Evolutionary conservation across 371 early-diverging fungal species (phyloP), one percentile per base, ranked within the genome.

Genomic region (Mortierella sp.): DNA sequence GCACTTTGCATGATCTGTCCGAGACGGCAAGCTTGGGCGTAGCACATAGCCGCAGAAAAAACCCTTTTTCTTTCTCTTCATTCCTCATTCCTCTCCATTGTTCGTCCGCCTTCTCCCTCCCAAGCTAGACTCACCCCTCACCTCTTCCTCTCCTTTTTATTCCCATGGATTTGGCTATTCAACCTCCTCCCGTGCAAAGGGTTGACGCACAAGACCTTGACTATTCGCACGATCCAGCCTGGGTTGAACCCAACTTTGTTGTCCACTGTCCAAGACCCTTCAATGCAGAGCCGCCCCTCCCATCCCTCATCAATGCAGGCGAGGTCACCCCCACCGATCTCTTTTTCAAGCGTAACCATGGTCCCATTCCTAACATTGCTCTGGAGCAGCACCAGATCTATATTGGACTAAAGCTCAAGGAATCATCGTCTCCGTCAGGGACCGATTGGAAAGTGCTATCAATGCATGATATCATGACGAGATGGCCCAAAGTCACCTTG

Each of bases 301-400:
- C 71, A 0, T 79, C 84, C 39, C 78, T 88, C 17, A 79, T 88
- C 16, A 57, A 62, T 19, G 78, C 85, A 45, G 72, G 82, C 27
- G 79, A 80, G 63, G 80, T 88, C 44, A 88, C 88, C n/a, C 86
- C 88, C 2, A 79, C 72, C 28, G 71, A 78, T 10, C 60, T 81
- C 28, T 83, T 86, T 48, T 88, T 88, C 57, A 82, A 85, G 54
- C 92, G 96, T 21, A 93, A 93, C 67, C 96, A 96, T 77, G 90
- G 94, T 2, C 93, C 95, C 17, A 90, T 95, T 21, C 96, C 96
- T 24, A 76, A 86, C 48, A 77, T 94, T n/a, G 78, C 86, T 24
- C 65, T 58, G 0, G 80, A 81, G 12, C 49, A 79, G 2, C 86
- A 88, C 61, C 40, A 49, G 12, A 63, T 88, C 46, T 67, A 73